Conservation (phyloP, 208 protist species). For the Kentomonas sorsogonicus region DNA sequence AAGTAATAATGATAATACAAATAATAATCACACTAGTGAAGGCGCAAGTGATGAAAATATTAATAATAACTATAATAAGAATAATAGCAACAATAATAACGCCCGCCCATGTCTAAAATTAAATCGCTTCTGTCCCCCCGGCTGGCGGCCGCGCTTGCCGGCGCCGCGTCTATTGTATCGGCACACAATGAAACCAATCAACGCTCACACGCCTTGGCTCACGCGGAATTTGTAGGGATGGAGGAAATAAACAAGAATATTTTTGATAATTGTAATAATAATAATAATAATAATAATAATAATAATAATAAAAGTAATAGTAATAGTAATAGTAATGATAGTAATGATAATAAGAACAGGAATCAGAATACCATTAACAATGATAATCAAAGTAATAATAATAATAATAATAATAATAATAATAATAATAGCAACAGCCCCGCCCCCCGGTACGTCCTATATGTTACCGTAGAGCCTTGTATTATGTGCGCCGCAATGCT, state of each 20-base stretch:
- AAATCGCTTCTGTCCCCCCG: too few relatives aligned
- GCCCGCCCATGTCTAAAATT: too few relatives aligned
- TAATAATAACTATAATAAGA: too few relatives aligned
- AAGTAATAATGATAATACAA: neutral
- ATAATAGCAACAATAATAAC: too few relatives aligned
- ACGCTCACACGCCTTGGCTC: conserved; percentile 75
- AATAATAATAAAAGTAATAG: too few relatives aligned
- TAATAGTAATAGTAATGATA: neutral
- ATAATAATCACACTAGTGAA: neutral
- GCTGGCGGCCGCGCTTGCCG: too few relatives aligned
- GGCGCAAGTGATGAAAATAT: conserved; percentile 37
- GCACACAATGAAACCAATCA: conserved; percentile 91
- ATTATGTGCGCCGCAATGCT: conserved; percentile 94
- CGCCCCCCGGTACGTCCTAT: conserved; percentile 74
- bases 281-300: neutral
- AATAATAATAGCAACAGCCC: neutral
- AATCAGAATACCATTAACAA: conserved; percentile 1
- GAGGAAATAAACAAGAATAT: conserved; percentile 31
- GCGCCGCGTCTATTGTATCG: too few relatives aligned
- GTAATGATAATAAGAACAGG: neutral
- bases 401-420: conserved; percentile 5
- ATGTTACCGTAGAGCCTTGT: conserved; percentile 95
- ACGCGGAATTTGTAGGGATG: conserved; percentile 88
- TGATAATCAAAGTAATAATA: neutral
- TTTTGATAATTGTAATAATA: too few relatives aligned